Conservation (phyloP, 805 yeast species). For the Ogataea nakhonphanomensis region DNA sequence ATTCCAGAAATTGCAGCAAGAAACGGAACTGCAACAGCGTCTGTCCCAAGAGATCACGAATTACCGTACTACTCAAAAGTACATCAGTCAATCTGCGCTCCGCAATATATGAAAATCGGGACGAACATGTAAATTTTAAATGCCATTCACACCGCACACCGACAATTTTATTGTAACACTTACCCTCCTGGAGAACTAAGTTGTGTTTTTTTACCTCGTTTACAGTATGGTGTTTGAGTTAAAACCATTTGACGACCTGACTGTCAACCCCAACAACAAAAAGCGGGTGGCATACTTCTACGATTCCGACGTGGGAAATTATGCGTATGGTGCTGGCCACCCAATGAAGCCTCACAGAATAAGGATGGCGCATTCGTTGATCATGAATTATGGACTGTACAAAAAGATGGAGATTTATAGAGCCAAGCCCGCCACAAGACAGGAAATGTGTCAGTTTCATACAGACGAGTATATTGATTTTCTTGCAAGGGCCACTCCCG, state of each 20-base stretch:
- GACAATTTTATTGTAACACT: conserved; percentile 4
- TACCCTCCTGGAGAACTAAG: background rate
- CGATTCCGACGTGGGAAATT: conserved; percentile 94
- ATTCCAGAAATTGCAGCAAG: conserved; percentile 38
- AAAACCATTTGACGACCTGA: conserved; percentile 62
- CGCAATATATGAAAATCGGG: background rate
- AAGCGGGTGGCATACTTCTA: conserved; percentile 72
- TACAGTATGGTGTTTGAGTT: conserved; percentile 42
- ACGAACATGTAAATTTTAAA: background rate
- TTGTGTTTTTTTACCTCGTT: conserved; percentile 3
- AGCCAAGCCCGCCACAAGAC: conserved; percentile 96
- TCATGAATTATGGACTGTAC: conserved; percentile 95
- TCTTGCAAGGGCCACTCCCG: conserved; percentile 85
- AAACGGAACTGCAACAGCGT: conserved; percentile 43
- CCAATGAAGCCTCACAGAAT: conserved; percentile 99
- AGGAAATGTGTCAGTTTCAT: conserved; percentile 97
- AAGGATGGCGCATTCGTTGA: conserved; percentile 96
- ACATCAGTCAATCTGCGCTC: conserved; percentile 19
- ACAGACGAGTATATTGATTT: conserved; percentile 97
- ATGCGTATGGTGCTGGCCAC: conserved; percentile 97
- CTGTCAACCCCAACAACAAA: conserved; percentile 52
- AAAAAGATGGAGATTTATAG: conserved; percentile 96
- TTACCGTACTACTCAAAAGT: conserved; percentile 25
- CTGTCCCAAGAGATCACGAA: conserved; percentile 40
- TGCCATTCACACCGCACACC: conserved; percentile 4